These are phyloP conservation scores for Erodium chrysanthum DNA, from an alignment of 441 rosid genomes.

Conservation along the genomic window DNA sequence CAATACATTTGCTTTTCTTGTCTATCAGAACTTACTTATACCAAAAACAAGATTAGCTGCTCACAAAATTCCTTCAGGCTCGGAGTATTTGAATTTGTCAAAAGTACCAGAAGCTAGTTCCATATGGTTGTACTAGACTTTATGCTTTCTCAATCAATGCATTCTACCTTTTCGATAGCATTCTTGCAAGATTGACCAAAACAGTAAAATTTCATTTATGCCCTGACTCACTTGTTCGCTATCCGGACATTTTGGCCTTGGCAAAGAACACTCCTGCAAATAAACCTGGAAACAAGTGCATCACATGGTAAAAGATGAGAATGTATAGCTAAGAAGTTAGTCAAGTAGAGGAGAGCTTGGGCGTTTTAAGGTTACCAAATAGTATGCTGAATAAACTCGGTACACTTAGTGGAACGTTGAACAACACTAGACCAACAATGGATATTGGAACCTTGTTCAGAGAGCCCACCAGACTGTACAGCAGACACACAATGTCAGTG, in stretches of 20 bases:
- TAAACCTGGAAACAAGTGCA: slow-evolving; percentile 42
- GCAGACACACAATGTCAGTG: slow-evolving; percentile 6
- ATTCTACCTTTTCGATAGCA: not conserved
- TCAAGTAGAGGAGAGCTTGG: not conserved
- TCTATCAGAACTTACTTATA: not conserved
- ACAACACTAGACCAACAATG: slow-evolving; percentile 57
- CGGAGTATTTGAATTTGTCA: not conserved
- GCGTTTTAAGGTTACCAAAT: slow-evolving; percentile 43
- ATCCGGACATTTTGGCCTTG: slow-evolving; percentile 74
- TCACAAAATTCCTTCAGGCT: not conserved
- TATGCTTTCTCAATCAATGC: not conserved
- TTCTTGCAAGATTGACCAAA: not conserved
- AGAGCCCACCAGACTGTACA: slow-evolving; percentile 78
- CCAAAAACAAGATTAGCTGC: not conserved
- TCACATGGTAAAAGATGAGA: not conserved
- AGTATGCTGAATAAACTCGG: slow-evolving; percentile 72
- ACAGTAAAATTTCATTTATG: not conserved
- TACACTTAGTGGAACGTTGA: slow-evolving; percentile 66
- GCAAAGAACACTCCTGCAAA: slow-evolving; percentile 79
- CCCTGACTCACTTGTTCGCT: not conserved
- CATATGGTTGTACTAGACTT: not conserved
- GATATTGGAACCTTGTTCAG: slow-evolving; percentile 89
- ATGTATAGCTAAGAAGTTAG: not conserved
- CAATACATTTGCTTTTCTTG: not conserved
- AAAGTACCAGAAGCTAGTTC: not conserved